These are phyloP conservation scores for Macrophomina tecta DNA, from an alignment of 2,329 filamentous ascomycete genomes.

Conservation along the genomic window DNA sequence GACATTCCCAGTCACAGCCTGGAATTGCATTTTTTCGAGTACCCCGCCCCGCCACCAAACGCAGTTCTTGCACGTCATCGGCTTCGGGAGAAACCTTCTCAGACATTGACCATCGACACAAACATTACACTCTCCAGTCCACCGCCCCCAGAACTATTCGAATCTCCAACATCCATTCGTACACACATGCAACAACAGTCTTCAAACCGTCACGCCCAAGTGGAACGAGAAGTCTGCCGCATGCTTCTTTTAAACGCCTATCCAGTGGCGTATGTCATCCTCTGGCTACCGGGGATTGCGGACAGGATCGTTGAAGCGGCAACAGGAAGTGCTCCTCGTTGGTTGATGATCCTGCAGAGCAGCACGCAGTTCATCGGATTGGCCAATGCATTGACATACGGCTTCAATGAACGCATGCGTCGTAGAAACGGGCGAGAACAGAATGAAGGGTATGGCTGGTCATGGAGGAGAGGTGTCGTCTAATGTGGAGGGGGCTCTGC, in stretches of 20 bases:
- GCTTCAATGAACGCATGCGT: constrained; percentile 32
- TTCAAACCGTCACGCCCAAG: constrained; percentile 29
- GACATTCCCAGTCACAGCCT: constrained; percentile 1
- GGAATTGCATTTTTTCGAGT: neutral
- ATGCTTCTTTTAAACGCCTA: constrained; percentile 45
- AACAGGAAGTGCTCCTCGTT: constrained; percentile 28
- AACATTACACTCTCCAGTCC: neutral
- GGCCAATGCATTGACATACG: constrained; percentile 34
- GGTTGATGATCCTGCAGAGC: constrained; percentile 31
- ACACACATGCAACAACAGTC: constrained; percentile 17
- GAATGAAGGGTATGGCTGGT: constrained; percentile 8
- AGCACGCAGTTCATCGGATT: constrained; percentile 36
- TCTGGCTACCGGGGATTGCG: constrained; percentile 43
- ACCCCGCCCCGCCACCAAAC: neutral
- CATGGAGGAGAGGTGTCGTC: constrained; percentile 4
- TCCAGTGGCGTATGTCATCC: constrained; percentile 41
- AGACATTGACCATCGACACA: constrained; percentile 19
- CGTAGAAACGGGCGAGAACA: neutral
- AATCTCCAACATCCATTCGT: constrained; percentile 18
- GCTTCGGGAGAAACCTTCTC: constrained; percentile 16
- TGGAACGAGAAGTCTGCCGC: constrained; percentile 34
- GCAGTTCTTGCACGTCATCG: neutral
- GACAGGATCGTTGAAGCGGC: constrained; percentile 34
- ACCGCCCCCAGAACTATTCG: constrained; percentile 13
- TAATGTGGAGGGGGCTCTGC: neutral